Evolutionary conservation across 1,284 basidiomycete genomes (phyloP).

Genomic region (Naganishia sp.): DNA sequence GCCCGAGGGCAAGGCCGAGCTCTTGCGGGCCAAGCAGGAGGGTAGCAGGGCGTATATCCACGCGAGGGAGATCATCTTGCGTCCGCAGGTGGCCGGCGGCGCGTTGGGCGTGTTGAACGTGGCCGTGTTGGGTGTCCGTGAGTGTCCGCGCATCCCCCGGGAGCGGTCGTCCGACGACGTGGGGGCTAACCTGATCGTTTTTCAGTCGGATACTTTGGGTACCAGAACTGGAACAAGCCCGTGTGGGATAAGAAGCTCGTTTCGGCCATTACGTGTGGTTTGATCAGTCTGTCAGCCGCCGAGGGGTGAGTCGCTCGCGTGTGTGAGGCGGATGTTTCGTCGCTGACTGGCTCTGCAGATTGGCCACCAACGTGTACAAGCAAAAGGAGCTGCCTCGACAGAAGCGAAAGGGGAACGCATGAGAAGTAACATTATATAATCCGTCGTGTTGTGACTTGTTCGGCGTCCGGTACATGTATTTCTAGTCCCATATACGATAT

Average conservation of each 20-base stretch:
- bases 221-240: constrained; percentile 67
- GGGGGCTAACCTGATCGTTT: background rate
- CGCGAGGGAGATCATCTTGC: constrained; percentile 63
- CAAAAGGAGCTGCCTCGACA: constrained; percentile 41
- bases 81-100: constrained; percentile 70
- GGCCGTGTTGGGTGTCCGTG: constrained; percentile 61
- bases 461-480: constrained; percentile 6
- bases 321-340: background rate
- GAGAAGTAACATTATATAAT: constrained; percentile 13
- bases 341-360: constrained; percentile 3
- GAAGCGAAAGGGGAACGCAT: constrained; percentile 34
- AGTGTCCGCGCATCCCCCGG: background rate
- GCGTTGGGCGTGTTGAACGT: constrained; percentile 69
- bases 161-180: background rate
- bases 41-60: constrained; percentile 64
- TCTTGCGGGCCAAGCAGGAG: constrained; percentile 63
- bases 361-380: constrained; percentile 30
- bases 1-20: constrained; percentile 62
- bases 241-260: constrained; percentile 71
- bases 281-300: constrained; percentile 66
- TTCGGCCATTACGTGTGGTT: constrained; percentile 64
- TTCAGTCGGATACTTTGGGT: constrained; percentile 66
- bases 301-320: constrained; percentile 63
- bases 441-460: constrained; percentile 4
- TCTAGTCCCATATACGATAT: constrained; percentile 21